Evolutionary conservation across 495 filamentous ascomycete species (phyloP).

Genomic region (Aspergillus bertholletiae): DNA sequence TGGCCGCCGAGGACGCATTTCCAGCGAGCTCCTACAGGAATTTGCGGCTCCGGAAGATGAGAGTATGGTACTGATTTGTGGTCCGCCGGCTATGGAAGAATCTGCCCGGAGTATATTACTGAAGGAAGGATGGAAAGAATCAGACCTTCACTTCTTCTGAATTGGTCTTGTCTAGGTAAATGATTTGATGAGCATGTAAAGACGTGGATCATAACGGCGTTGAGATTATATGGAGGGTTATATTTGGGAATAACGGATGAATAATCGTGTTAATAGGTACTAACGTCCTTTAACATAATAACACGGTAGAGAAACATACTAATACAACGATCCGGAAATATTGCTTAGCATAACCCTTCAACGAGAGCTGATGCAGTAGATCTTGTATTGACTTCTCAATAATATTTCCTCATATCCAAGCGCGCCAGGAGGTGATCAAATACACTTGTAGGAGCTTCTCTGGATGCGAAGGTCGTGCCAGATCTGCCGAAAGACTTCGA

Average conservation of each 20-base stretch:
- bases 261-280: neutral
- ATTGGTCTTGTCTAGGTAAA: neutral
- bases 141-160: conserved; percentile 84
- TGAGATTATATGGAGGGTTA: neutral
- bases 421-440: conserved; percentile 47
- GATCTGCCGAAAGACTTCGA: conserved; percentile 29
- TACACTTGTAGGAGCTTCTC: conserved; percentile 33
- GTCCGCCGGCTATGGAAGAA: conserved; percentile 76
- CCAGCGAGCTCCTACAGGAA: conserved; percentile 55
- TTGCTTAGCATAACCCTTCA: neutral
- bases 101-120: conserved; percentile 58
- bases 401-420: conserved; percentile 50
- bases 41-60: conserved; percentile 52
- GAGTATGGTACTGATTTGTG: conserved; percentile 77
- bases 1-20: conserved; percentile 69
- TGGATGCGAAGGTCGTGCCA: conserved; percentile 24
- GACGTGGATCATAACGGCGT: neutral
- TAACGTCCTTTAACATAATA: too few relatives aligned
- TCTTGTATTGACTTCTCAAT: conserved; percentile 18
- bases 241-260: neutral
- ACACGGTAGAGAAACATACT: neutral
- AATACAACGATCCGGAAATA: too few relatives aligned
- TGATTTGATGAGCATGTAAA: neutral
- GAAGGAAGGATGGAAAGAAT: conserved; percentile 70
- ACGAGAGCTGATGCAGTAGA: neutral